Evolutionary conservation across 2,329 filamentous ascomycete species (phyloP).

Genomic region (Sclerotinia trifoliorum): DNA sequence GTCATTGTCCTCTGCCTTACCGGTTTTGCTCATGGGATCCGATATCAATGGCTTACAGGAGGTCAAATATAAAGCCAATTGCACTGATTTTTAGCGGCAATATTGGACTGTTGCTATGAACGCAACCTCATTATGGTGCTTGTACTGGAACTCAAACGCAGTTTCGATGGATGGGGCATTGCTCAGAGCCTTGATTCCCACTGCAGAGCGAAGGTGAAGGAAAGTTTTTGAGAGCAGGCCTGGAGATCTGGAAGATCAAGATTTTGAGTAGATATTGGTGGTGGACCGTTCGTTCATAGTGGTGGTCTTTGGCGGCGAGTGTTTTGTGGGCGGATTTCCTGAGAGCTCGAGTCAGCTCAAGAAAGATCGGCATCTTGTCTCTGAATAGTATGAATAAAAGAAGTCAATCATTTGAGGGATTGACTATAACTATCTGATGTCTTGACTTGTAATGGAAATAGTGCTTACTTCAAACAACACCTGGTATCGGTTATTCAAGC

Average conservation of each 20-base stretch:
- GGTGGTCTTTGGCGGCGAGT: neutral
- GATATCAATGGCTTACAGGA: neutral
- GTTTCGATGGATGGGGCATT: neutral
- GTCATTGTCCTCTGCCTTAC: neutral
- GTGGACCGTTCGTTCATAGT: neutral
- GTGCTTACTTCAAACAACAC: neutral
- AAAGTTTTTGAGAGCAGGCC: no score
- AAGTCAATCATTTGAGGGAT: neutral
- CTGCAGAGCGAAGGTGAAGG: neutral
- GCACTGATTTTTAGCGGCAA: neutral
- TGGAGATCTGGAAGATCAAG: neutral
- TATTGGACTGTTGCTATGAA: conserved; percentile 3
- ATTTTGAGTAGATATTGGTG: neutral
- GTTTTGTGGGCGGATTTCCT: neutral
- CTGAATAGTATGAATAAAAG: neutral
- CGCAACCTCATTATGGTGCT: neutral
- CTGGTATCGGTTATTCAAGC: neutral
- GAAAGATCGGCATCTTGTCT: neutral
- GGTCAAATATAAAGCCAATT: neutral
- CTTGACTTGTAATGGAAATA: neutral
- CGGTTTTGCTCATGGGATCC: neutral
- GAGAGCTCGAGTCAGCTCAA: neutral
- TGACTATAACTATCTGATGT: neutral
- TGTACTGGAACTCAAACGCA: neutral
- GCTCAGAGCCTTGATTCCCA: neutral